phyloP scores from a whole-genome alignment of 2,329 filamentous ascomycete species.

The Dactylellina parvicollis region DNA sequence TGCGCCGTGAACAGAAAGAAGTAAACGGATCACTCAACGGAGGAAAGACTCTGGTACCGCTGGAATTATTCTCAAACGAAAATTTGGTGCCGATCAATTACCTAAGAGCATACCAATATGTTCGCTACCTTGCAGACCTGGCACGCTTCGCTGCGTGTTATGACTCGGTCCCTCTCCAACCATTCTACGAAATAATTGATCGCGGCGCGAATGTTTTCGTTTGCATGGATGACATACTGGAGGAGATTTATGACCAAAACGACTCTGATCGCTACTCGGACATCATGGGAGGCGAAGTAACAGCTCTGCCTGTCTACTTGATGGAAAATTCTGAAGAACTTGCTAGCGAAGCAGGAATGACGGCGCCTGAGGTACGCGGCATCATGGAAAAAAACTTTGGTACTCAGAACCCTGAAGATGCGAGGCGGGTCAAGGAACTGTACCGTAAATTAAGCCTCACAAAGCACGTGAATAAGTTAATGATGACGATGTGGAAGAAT shows the following conservation, averaged over 20 bases:
- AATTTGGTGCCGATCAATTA: neutral
- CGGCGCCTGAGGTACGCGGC: neutral
- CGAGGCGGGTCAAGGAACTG: neutral
- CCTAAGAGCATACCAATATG: neutral
- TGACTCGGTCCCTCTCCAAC: neutral
- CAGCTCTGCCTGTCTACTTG: neutral
- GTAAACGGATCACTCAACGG: neutral
- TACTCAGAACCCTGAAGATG: neutral
- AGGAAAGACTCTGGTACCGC: neutral
- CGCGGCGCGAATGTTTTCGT: neutral
- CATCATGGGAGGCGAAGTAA: neutral
- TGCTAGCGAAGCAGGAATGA: neutral
- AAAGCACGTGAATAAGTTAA: neutral
- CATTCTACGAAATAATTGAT: neutral
- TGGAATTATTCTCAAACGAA: neutral
- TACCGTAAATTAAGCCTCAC: neutral
- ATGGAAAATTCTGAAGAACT: neutral
- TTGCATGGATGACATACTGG: neutral
- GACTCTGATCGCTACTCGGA: neutral
- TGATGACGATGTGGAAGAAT: neutral
- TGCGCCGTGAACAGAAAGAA: neutral
- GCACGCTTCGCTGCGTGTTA: neutral
- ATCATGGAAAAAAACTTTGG: constrained; percentile 1
- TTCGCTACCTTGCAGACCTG: neutral
- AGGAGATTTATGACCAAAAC: neutral